Percentiles rank a stretch among this genome's conserved stretches.
phyloP scores from a whole-genome alignment of 352 stramenopile genomes.

The Globisporangium mamillatum region DNA sequence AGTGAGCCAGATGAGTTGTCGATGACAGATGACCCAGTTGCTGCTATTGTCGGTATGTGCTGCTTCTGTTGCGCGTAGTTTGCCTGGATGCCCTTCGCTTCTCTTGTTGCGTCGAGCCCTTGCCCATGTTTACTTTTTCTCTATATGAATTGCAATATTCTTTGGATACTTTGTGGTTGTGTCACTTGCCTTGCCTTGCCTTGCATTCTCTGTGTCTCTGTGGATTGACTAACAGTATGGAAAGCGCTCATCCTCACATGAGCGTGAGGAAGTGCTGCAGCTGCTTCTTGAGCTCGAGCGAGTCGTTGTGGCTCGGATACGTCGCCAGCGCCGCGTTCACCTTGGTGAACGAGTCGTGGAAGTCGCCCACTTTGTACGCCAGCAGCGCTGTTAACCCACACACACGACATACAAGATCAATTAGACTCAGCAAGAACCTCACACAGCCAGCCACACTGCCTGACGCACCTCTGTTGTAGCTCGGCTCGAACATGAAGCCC shows the following conservation, averaged over 20 bases:
- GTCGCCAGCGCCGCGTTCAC: slow-evolving; percentile 78
- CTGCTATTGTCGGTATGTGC: slow-evolving; percentile 1
- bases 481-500: slow-evolving; percentile 90
- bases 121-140: slow-evolving; percentile 40
- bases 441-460: neutral
- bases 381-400: slow-evolving; percentile 60
- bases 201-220: neutral
- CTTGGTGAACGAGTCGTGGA: slow-evolving; percentile 88
- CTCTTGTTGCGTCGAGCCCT: slow-evolving; percentile 18
- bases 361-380: slow-evolving; percentile 89
- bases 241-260: slow-evolving; percentile 32
- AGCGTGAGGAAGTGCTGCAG: slow-evolving; percentile 82
- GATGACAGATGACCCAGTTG: neutral
- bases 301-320: slow-evolving; percentile 85
- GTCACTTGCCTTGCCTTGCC: neutral
- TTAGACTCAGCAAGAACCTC: slow-evolving; percentile 7
- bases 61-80: slow-evolving; percentile 11
- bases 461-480: slow-evolving; percentile 82
- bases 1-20: no score
- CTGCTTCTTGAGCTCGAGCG: slow-evolving; percentile 86
- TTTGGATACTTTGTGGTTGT: slow-evolving; percentile 7
- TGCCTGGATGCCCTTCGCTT: neutral
- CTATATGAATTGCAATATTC: slow-evolving; percentile 17
- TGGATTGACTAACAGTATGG: neutral
- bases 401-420: neutral